Evolutionary conservation across 2,329 filamentous ascomycete species (phyloP).

Genomic region (Neonectria neomacrospora): DNA sequence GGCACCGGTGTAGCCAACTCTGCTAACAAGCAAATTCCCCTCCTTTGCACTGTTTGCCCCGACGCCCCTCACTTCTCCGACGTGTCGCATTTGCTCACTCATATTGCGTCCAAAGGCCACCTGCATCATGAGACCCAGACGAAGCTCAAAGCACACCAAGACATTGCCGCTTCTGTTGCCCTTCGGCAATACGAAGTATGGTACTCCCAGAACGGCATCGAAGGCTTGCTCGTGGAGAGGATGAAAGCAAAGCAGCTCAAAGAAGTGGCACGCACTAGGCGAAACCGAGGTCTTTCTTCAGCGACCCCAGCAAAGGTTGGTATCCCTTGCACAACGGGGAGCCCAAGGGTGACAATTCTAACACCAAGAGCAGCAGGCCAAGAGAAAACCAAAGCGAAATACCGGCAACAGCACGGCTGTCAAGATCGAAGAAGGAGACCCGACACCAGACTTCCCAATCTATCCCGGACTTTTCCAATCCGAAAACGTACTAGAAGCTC

Average conservation of each 20-base stretch:
- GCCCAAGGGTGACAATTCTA: conserved; percentile 12
- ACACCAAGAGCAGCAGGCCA: conserved; percentile 39
- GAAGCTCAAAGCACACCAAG: conserved; percentile 75
- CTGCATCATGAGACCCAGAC: conserved; percentile 85
- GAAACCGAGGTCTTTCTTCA: conserved; percentile 41
- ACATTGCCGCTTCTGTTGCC: conserved; percentile 70
- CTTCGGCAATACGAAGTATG: conserved; percentile 80
- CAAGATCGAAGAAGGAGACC: conserved; percentile 46
- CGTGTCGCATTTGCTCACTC: conserved; percentile 89
- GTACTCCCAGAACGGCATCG: conserved; percentile 78
- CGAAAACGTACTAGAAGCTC: conserved; percentile 44
- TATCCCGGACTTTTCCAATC: conserved; percentile 45
- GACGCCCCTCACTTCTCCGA: conserved; percentile 86
- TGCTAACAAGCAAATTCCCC: conserved; percentile 63
- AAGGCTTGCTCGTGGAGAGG: conserved; percentile 79
- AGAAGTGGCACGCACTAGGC: conserved; percentile 65
- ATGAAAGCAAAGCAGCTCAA: conserved; percentile 81
- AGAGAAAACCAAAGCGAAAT: conserved; percentile 46
- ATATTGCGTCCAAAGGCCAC: conserved; percentile 93
- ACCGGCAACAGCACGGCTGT: conserved; percentile 31
- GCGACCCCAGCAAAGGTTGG: conserved; percentile 38
- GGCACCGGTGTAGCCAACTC: conserved; percentile 36
- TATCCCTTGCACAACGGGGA: neutral
- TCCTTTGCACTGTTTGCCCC: conserved; percentile 86
- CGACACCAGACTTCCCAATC: conserved; percentile 41